Evolutionary conservation across 805 yeast species (phyloP), one percentile per base, ranked within the genome.

Genomic region (Peterozyma toletana): DNA sequence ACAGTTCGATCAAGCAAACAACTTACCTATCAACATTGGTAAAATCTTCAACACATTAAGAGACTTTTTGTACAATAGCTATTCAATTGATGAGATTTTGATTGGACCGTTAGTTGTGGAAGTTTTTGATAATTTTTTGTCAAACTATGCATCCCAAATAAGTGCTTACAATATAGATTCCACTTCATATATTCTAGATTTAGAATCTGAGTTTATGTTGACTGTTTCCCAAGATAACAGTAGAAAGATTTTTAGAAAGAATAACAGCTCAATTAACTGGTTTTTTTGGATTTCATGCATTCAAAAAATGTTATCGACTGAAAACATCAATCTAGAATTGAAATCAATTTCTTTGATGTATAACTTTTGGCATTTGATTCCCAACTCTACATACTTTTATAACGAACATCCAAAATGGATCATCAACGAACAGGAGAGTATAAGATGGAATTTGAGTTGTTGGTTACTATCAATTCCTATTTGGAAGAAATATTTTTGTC

Each of bases 301-400:
- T 11, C 62, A 74, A 46, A 66, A 76, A 45, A 74, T 86, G 80
- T 58, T 86, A n/a, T 54, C 66, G 7, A 77, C 87, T 7, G 78
- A 77, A 38, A 85, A 77, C 57, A 68, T 78, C 50, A 80, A 77
- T 50, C 71, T 75, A 17, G 78, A 84, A 48, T 64, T 83, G 16
- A 75, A 85, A 47, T 77, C 79, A 11, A 57, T 87, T 34, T 77
- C 89, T 4, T 71, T 80, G 44, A 57, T 87, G 43, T 86, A 79
- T 64, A 83, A 86, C 57, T 59, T 81, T 2, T 87, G 95, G 95
- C 83, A 81, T 30, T 63, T 68, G 48, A 66, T 87, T 13, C 86
- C 89, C 3, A 48, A 16, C 27, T 33, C 39, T 15, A 33, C 35
- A 39, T 31, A 11, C 45, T 37, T 30, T 14, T 45, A 15, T 39